Evolutionary conservation across 345 rosid genomes (phyloP), one percentile per base, ranked within the genome.

Genomic region (Populus tremula): DNA sequence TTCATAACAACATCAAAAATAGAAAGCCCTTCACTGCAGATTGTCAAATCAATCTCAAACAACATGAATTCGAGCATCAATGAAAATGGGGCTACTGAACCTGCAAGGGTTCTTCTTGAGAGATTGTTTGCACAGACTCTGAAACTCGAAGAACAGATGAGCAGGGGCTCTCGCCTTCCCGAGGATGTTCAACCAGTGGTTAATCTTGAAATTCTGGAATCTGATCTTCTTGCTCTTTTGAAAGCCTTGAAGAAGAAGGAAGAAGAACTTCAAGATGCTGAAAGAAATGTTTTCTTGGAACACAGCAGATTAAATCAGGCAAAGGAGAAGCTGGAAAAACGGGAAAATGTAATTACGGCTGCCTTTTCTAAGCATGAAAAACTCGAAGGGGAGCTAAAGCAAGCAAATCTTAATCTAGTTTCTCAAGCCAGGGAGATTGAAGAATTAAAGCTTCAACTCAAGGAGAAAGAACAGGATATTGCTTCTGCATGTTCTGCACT

Each of bases 351-450:
- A 71, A 84, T 95, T 62, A 72, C 77, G 3, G 77, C 75, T 67
- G 90, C 92, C 65, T 81, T 74, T 82, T 87, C 83, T 29, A 87
- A 87, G 87, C 90, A 87, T 75, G 87, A 93, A 76, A 84, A 53
- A 35, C 71, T 93, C 77, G 90, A 89, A 77, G 85, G 81, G 75
- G 92, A 94, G 84, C 73, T 94, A 66, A 85, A 76, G 83, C 81
- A 53, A 68, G 91, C 88, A 0, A 89, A 90, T 83, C 76, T 85
- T 38, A 83, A 86, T 50, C 79, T 93, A 23, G 88, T 86, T 85
- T 89, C 91, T 76, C 94, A 90, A 82, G 89, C 96, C 18, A 87
- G 87, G 78, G 90, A 87, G 86, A 86, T 92, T 6, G 92, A 90
- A 73, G 90, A 87, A 41, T 85, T 93, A 61, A 93, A 87, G 83